Conservation (phyloP, 2,329 filamentous ascomycete species). For the Juglanconis juglandina region DNA sequence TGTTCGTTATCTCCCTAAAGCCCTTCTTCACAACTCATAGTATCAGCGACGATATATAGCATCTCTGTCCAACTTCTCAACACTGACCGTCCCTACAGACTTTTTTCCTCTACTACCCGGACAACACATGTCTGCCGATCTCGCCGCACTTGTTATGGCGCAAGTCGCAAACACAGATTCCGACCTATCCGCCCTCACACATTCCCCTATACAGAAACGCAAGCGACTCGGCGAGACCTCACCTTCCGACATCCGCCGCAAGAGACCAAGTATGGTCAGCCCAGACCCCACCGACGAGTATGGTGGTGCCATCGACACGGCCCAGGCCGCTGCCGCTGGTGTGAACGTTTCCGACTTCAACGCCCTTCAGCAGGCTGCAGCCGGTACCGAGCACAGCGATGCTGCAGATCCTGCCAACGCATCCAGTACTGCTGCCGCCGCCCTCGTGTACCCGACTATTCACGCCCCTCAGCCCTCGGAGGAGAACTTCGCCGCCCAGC, state of each 20-base stretch:
- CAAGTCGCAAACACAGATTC: constrained; percentile 17
- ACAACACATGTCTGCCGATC: constrained; percentile 39
- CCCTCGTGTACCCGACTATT: constrained; percentile 58
- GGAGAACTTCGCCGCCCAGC: constrained; percentile 57
- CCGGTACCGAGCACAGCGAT: constrained; percentile 39
- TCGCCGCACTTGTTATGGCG: constrained; percentile 18
- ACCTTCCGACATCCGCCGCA: constrained; percentile 16
- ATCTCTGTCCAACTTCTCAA: background rate
- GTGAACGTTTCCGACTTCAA: constrained; percentile 54
- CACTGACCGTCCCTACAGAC: constrained; percentile 29
- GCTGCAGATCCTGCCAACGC: constrained; percentile 49
- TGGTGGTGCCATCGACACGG: constrained; percentile 14
- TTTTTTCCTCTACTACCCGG: constrained; percentile 20
- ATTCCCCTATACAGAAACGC: constrained; percentile 16
- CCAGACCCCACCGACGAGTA: constrained; percentile 17
- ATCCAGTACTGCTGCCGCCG: constrained; percentile 58
- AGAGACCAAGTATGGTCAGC: constrained; percentile 14
- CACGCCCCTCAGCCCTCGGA: constrained; percentile 57
- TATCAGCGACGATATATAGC: background rate
- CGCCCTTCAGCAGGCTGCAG: constrained; percentile 53
- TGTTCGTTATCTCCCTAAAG: too few relatives aligned
- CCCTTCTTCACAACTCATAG: too few relatives aligned
- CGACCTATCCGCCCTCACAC: constrained; percentile 16
- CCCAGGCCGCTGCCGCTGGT: constrained; percentile 46
- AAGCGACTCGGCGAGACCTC: constrained; percentile 17